Conservation (phyloP, 768 basidiomycete species). For the Lentinula edodes region DNA sequence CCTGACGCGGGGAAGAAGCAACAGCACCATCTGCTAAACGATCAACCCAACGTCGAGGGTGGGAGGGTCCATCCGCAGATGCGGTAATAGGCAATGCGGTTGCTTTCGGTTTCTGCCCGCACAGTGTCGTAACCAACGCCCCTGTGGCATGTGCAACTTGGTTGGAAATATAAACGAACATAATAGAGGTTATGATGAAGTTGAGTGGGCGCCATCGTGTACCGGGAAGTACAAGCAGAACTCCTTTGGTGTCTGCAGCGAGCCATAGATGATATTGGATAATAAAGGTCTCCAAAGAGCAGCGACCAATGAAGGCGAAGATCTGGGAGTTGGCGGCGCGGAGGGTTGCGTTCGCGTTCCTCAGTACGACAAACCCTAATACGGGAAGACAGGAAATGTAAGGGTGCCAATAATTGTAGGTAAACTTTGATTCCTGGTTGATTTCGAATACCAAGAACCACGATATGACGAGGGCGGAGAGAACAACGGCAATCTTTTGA, state of each 20-base stretch:
- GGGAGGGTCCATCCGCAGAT: conserved; percentile 9
- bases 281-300: conserved; percentile 89
- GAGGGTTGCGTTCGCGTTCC: conserved; percentile 67
- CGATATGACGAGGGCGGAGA: conserved; percentile 47
- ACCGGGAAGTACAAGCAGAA: conserved; percentile 76
- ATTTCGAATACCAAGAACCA: conserved; percentile 89
- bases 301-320: conserved; percentile 80
- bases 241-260: conserved; percentile 76
- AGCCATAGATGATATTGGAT: conserved; percentile 88
- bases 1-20: conserved; percentile 3
- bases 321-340: conserved; percentile 63
- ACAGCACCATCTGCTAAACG: conserved; percentile 26
- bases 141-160: conserved; percentile 72
- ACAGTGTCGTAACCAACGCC: conserved; percentile 59
- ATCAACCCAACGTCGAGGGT: conserved; percentile 32
- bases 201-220: conserved; percentile 71
- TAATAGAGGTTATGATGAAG: conserved; percentile 64
- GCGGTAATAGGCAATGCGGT: background rate
- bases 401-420: conserved; percentile 83
- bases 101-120: conserved; percentile 24
- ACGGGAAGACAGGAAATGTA: conserved; percentile 81
- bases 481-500: conserved; percentile 41
- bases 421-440: conserved; percentile 68
- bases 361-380: conserved; percentile 64
- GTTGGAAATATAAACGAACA: conserved; percentile 80